Evolutionary conservation across 2,329 filamentous ascomycete genomes (phyloP), one percentile per base, ranked within the genome.

Genomic region (Fusarium nematophilum): DNA sequence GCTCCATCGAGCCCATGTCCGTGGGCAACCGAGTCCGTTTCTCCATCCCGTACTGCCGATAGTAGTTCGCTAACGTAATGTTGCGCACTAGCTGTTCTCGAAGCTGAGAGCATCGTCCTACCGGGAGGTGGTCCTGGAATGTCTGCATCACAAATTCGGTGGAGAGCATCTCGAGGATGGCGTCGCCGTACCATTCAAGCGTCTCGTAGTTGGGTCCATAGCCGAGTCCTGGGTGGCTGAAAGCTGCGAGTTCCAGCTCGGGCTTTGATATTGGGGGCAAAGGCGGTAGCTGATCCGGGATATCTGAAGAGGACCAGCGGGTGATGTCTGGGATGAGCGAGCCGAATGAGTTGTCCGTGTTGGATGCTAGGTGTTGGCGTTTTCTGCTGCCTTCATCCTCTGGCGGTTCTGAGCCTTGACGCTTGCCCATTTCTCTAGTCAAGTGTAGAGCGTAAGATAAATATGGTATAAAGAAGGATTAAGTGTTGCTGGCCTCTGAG

Each of bases 131-230:
- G 7, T 49, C 33, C 1, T 83, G 81, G 68, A 93, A 95, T 8
- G 86, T 90, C 53, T 87, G 79, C 74, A 87, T 91, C 56, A 98
- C 90, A 45, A 96, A 81, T 14, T 86, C 84, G 0, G 90, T 88
- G 6, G 93, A 86, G 39, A 93, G 86, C 45, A 93, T 77, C 69
- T 96, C 90, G 45, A 96, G 80, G 67, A 94, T 94, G 15, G 91
- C 90, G 72, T 98, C 94, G 6, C 94, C 94, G 7, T 97, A 81
- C 78, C 94, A 93, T 75, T 98, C 94, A 6, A 97, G 85, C 14
- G 86, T 85, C 69, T 97, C 93, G 74, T 97, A 97, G 68, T 74
- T 75, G 21, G 69, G 65, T 2, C 53, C 59, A 4, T 49, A 23
- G 4, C 67, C 68, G 48, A 79, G 70, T 2, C 85, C 86, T 2